Conservation (phyloP, 2,329 filamentous ascomycete species). For the Aspergillus candidus region DNA sequence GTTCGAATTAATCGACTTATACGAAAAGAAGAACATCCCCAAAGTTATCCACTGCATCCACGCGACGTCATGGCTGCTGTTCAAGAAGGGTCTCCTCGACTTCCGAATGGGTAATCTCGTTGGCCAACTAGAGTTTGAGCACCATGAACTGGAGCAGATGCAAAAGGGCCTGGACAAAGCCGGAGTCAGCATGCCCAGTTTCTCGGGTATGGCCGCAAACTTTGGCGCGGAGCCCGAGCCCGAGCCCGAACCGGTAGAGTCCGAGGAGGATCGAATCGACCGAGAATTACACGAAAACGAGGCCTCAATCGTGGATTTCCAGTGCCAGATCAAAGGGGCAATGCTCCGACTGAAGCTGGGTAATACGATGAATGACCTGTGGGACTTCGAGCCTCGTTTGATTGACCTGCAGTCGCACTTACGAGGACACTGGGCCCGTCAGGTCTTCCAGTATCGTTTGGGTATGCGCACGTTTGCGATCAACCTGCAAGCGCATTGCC, state of each 20-base stretch:
- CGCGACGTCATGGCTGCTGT: constrained; percentile 93
- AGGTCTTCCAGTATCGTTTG: constrained; percentile 74
- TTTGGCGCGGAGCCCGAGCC: constrained; percentile 81
- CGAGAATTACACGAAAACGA: constrained; percentile 76
- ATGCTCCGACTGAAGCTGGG: constrained; percentile 70
- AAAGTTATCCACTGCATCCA: constrained; percentile 99
- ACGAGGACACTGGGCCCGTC: constrained; percentile 78
- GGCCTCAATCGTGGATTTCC: constrained; percentile 66
- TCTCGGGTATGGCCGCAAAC: constrained; percentile 93
- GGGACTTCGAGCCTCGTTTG: constrained; percentile 74
- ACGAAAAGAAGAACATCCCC: constrained; percentile 99
- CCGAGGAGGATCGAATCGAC: constrained; percentile 81
- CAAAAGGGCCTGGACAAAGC: constrained; percentile 96
- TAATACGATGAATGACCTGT: constrained; percentile 77
- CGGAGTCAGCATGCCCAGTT: constrained; percentile 92
- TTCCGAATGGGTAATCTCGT: constrained; percentile 96
- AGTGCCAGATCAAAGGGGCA: constrained; percentile 79
- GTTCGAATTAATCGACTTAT: constrained; percentile 94
- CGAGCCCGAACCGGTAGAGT: constrained; percentile 71
- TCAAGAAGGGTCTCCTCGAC: constrained; percentile 86
- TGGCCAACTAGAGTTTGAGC: constrained; percentile 92
- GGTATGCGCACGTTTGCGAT: constrained; percentile 77
- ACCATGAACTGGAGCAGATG: constrained; percentile 93
- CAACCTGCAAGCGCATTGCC: constrained; percentile 68
- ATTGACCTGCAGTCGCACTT: constrained; percentile 80